Evolutionary conservation across 192 early-diverging fungal genomes (phyloP).

Genomic region (Radiomyces spectabilis): DNA sequence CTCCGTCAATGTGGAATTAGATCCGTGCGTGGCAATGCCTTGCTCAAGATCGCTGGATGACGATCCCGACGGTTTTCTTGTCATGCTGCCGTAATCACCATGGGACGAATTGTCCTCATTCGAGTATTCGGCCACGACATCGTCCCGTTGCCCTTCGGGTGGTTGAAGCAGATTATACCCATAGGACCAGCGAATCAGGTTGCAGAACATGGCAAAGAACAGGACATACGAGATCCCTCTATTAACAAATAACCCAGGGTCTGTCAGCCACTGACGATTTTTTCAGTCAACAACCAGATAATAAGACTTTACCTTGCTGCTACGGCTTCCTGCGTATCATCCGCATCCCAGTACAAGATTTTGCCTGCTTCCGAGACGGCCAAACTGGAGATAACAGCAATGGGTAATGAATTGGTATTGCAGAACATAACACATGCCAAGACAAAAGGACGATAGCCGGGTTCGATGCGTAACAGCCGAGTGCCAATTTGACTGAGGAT

Average conservation of each 20-base stretch:
- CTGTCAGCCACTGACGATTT: no score
- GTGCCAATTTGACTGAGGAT: constrained; percentile 26
- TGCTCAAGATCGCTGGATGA: not conserved
- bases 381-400: constrained; percentile 61
- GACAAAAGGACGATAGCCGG: constrained; percentile 50
- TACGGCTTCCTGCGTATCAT: constrained; percentile 37
- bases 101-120: no score
- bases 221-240: constrained; percentile 66
- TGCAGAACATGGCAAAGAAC: constrained; percentile 67
- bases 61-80: no score
- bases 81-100: no score
- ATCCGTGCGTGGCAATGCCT: not conserved
- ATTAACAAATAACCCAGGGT: no score
- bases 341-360: constrained; percentile 27
- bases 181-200: constrained; percentile 73
- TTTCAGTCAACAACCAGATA: constrained; percentile 16
- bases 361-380: constrained; percentile 39
- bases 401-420: constrained; percentile 70
- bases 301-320: constrained; percentile 34
- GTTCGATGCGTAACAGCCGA: constrained; percentile 33
- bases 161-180: constrained; percentile 50
- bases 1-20: not conserved
- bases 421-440: constrained; percentile 58
- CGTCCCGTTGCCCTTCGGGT: constrained; percentile 5
- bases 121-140: no score